Percentiles rank a stretch among this genome's conserved stretches.
Conservation (phyloP, 257 asterid genomes). For the Plantago elongata region DNA sequence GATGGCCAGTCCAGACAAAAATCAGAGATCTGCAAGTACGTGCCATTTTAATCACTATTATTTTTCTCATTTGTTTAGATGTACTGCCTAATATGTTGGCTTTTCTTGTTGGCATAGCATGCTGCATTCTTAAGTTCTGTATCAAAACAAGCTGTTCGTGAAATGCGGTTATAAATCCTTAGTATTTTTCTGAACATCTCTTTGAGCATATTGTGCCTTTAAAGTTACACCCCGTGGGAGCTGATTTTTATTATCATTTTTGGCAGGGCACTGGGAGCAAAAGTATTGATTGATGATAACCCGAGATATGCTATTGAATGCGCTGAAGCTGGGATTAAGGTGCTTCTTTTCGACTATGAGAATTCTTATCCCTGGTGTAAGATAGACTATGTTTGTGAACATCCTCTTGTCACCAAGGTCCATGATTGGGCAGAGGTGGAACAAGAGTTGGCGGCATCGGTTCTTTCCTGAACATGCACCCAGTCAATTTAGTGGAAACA, state of each 20-base stretch:
- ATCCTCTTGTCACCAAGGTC: slow-evolving; percentile 77
- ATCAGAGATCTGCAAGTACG: slow-evolving; percentile 87
- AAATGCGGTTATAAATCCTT: neutral
- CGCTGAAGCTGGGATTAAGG: slow-evolving; percentile 79
- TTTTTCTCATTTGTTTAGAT: neutral
- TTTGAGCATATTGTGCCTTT: no score
- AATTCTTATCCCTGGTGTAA: slow-evolving; percentile 96
- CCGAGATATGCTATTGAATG: slow-evolving; percentile 91
- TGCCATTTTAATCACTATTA: neutral
- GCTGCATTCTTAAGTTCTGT: no score
- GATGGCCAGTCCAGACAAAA: slow-evolving; percentile 80
- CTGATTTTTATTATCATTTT: slow-evolving; percentile 12
- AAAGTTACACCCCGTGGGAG: neutral
- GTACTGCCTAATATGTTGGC: neutral
- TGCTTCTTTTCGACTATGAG: slow-evolving; percentile 87
- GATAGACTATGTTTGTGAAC: slow-evolving; percentile 42
- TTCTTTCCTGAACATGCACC: slow-evolving; percentile 28
- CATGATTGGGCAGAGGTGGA: slow-evolving; percentile 85
- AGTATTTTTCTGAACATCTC: no score
- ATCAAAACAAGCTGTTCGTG: neutral
- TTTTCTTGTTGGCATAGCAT: neutral
- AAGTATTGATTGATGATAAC: slow-evolving; percentile 87
- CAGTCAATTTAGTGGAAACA: neutral
- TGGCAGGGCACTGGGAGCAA: slow-evolving; percentile 82
- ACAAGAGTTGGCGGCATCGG: slow-evolving; percentile 51